Conservation (phyloP, 306 rosid species). For the Vigna unguiculata region DNA sequence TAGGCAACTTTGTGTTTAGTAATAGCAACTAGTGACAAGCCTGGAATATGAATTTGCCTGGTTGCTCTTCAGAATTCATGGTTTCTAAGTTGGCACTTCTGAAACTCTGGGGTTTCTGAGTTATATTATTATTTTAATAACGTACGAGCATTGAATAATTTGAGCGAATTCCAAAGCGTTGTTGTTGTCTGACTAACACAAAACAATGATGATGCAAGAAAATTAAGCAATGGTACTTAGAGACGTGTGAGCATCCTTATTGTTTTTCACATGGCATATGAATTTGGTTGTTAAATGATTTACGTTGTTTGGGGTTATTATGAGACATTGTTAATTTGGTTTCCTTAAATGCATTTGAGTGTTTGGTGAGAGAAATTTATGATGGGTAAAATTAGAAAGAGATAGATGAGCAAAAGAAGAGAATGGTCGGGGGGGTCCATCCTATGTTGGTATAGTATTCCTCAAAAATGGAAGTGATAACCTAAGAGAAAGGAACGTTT, state of each 20-base stretch:
- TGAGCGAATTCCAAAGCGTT: not conserved
- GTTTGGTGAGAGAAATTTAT: conserved; percentile 47
- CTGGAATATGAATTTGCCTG: conserved; percentile 28
- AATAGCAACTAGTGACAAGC: conserved; percentile 45
- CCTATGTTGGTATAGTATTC: conserved; percentile 36
- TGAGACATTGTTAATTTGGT: not conserved
- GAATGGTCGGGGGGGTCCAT: conserved; percentile 42
- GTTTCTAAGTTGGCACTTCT: conserved; percentile 34
- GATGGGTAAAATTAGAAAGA: conserved; percentile 29
- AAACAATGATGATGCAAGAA: conserved; percentile 10
- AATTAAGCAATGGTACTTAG: no score
- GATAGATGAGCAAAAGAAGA: conserved; percentile 24
- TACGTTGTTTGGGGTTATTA: conserved; percentile 4
- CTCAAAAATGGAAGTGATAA: conserved; percentile 38
- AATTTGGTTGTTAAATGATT: conserved; percentile 1
- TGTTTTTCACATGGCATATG: not conserved
- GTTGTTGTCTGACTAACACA: not conserved
- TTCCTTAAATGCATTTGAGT: not conserved
- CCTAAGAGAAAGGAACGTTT: conserved; percentile 40
- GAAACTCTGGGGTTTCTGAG: conserved; percentile 31
- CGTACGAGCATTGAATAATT: not conserved
- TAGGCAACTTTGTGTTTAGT: conserved; percentile 53
- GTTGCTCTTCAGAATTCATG: conserved; percentile 37
- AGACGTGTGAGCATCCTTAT: not conserved
- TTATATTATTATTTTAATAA: conserved; percentile 21